Base-by-base conservation (phyloP, 2,329 filamentous ascomycete genomes). In the Leptographium radiaticola region DNA sequence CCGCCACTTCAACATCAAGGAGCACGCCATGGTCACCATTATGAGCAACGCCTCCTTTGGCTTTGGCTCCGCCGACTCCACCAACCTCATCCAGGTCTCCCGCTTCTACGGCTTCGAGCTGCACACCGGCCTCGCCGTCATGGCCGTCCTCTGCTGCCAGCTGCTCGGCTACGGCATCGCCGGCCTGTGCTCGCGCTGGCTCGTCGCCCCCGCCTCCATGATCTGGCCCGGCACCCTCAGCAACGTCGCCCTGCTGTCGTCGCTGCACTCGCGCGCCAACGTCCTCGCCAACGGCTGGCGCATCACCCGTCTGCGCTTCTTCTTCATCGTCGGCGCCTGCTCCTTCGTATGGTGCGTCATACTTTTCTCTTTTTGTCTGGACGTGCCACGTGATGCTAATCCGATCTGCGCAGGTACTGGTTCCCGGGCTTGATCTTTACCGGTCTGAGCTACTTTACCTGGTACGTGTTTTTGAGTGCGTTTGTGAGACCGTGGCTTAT, bases 341-440 rank as follows among this genome's bases (percentile, higher is more conserved):
- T 73, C 73, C 4, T 83, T 81, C 60, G 60, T 70, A 33, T 81
- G 77, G 76, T 55, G 16, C 4, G 49, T 51, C 34, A 6, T 25
- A 2, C 5, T 25, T 25, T 25, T 25, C 25, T 25, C 25, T n/a
- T n/a, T n/a, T n/a, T n/a, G 6, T 7, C 18, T 30, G 16, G 1
- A 13, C 11, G 1, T 44, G 31, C 13, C 46, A 30, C 34, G 16
- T 13, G 18, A 39, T 25, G 13, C 34, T 46, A 31, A 45, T 31
- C 9, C 2, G 1, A 7, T 40, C 20, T 1, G 7, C 38, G 1
- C 25, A 53, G 54, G 54, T 80, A 81, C 60, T 82, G 76, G 75
- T 74, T 82, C 60, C 80, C 81, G 0, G 79, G 78, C 5, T 80
- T 77, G 62, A 76, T 86, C 44, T 81, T 79, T 56, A 79, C 79